Base-by-base conservation (phyloP, 1,284 basidiomycete genomes). In the Caloboletus firmus region DNA sequence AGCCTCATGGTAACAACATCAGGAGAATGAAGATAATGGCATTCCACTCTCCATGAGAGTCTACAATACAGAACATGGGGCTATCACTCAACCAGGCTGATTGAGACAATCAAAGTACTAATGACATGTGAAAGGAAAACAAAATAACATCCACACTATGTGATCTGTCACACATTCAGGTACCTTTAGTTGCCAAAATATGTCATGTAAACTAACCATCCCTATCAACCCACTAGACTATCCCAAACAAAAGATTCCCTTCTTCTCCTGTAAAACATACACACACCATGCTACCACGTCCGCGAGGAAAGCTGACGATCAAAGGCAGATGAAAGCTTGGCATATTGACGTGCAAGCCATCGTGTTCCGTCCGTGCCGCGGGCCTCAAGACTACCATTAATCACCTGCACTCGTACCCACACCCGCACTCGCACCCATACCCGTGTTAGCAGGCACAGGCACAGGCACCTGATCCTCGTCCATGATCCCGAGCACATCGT, bases 401-500 rank as follows among this genome's bases (percentile, higher is more conserved):
- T 37, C 39, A 22, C 18, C 36, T 0, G 9, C 24, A n/a, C n/a
- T n/a, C n/a, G n/a, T n/a, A 20, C 39, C 20, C 1, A 28, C 17
- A 12, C 20, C 39, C 6, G 32, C 12, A 11, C 24, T 26, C 22
- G 6, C n/a, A 13, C 51, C 49, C 35, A 26, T 45, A 3, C 45
- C 35, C 3, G 18, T 35, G 4, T 42, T 28, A 5, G 43, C 42
- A 52, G 64, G 32, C 1, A 15, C 40, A 20, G 60, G 54, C 5
- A 34, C 26, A 26, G 62, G 55, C 44, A 72, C 52, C 52, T 79
- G 78, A 61, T 84, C 83, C 69, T 86, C 84, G 50, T 86, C 83
- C 74, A 85, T 74, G 51, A 84, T 77, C 6, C 82, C 82, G 15
- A 82, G 76, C 11, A 79, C 81, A 63, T 86, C 80, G 59, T 87